Conservation (phyloP, 1,139 yeast species). For the Groenewaldozyma auringiensis region DNA sequence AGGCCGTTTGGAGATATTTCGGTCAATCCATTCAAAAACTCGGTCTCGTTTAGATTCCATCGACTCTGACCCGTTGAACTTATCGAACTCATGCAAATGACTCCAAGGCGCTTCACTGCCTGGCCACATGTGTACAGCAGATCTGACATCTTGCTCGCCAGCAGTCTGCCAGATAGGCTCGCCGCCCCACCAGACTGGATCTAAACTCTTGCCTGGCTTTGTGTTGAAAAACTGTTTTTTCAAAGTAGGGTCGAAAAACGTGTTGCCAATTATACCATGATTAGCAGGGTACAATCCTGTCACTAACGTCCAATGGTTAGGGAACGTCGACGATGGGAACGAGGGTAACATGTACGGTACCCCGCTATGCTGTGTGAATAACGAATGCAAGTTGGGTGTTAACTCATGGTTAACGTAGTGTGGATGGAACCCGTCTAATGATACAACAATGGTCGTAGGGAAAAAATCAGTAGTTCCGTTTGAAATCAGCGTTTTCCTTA, state of each 20-base stretch:
- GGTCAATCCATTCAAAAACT: slow-evolving; percentile 61
- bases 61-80: slow-evolving; percentile 56
- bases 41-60: slow-evolving; percentile 50
- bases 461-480: slow-evolving; percentile 70
- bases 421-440: slow-evolving; percentile 88
- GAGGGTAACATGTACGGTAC: slow-evolving; percentile 83
- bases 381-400: slow-evolving; percentile 64
- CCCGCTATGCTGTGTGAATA: slow-evolving; percentile 49
- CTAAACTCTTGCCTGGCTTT: slow-evolving; percentile 47
- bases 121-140: slow-evolving; percentile 97
- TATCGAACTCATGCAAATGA: slow-evolving; percentile 47
- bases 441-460: slow-evolving; percentile 70
- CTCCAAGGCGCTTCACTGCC: slow-evolving; percentile 67
- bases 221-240: slow-evolving; percentile 57
- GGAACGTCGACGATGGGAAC: slow-evolving; percentile 84
- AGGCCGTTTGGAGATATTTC: slow-evolving; percentile 46
- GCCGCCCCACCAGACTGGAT: slow-evolving; percentile 79
- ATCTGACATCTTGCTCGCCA: slow-evolving; percentile 48
- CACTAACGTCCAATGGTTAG: slow-evolving; percentile 85
- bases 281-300: slow-evolving; percentile 79
- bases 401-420: slow-evolving; percentile 60
- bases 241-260: slow-evolving; percentile 58
- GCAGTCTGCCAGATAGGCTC: slow-evolving; percentile 87
- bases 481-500: slow-evolving; percentile 31
- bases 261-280: slow-evolving; percentile 84